Conservation (phyloP, 805 yeast genomes). For the Lachancea mirantina region DNA sequence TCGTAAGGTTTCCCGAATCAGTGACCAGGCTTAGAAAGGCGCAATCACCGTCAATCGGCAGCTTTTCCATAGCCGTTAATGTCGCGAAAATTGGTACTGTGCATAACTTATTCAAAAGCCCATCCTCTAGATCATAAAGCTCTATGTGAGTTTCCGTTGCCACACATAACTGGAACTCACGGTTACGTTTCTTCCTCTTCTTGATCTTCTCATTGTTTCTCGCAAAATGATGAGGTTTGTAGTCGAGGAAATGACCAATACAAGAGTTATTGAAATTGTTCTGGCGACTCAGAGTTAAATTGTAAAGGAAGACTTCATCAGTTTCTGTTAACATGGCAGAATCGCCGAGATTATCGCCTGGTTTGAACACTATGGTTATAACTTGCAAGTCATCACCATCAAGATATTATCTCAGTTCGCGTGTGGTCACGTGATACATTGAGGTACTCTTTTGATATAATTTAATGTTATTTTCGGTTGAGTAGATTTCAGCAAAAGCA, state of each 20-base stretch:
- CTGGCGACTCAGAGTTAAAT: constrained; percentile 62
- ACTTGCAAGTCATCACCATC: no score
- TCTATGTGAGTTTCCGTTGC: constrained; percentile 28
- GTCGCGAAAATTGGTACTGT: constrained; percentile 49
- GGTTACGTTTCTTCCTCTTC: constrained; percentile 10
- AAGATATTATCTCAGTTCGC: no score
- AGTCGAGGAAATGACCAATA: constrained; percentile 62
- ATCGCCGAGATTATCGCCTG: no score
- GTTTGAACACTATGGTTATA: no score
- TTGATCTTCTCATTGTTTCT: constrained; percentile 1
- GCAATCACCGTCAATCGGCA: constrained; percentile 46
- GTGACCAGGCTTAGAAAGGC: constrained; percentile 64
- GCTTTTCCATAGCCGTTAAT: constrained; percentile 44
- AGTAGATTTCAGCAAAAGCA: no score
- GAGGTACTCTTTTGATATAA: no score
- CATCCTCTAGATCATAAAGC: constrained; percentile 43
- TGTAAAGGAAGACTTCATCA: constrained; percentile 13
- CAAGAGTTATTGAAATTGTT: constrained; percentile 46
- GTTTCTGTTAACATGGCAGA: constrained; percentile 6
- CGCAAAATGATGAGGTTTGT: constrained; percentile 2
- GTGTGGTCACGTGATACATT: no score
- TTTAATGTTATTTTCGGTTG: no score
- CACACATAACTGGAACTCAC: constrained; percentile 25
- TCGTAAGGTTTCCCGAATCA: constrained; percentile 67
- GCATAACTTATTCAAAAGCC: constrained; percentile 40